Base-by-base conservation (phyloP, 306 rosid genomes). In the Prinsepia uniflora region DNA sequence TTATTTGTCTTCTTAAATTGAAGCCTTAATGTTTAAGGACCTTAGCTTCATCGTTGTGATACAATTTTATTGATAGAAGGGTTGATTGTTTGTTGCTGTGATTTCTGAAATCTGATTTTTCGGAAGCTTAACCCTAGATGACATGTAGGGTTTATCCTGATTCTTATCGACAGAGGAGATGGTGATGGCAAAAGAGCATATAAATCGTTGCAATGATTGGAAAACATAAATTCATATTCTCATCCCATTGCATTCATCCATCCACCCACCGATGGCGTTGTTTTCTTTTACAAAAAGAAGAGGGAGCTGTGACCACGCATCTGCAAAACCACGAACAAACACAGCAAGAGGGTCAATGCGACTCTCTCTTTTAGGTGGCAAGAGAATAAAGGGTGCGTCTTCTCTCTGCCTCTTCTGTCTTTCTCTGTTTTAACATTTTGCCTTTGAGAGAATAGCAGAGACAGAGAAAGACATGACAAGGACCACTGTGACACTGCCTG, bases 91-190 rank as follows among this genome's bases (percentile, higher is more conserved):
- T 12, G 11, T 46, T 12, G 14, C 7, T 50, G 63, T 6, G 12
- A 40, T 41, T 24, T 36, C 18, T 5, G 17, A 53, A 43, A 49
- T 22, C 14, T 71, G 41, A 9, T 36, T n/a, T n/a, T n/a, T 36
- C 0, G 63, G 69, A 57, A 60, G 18, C 18, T 42, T 46, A 56
- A 4, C 39, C 4, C 53, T 43, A 46, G 6, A 53, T 46, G 22
- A 71, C 75, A 68, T 57, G 72, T 63, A 72, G 59, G 39, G 77
- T 61, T 71, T 50, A 53, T 85, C 89, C 75, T 53, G 81, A 80
- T 80, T 85, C 92, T 84, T 84, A 84, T 85, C 90, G 20, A 54
- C 76, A 76, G 22, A 6, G 69, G 76, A 60, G 36, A 71, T 43
- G 50, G 30, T n/a, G 83, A 65, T 71, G 59, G 72, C 57, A 73